Conservation (phyloP, 208 protist genomes). For the Crithidia fasciculata region DNA sequence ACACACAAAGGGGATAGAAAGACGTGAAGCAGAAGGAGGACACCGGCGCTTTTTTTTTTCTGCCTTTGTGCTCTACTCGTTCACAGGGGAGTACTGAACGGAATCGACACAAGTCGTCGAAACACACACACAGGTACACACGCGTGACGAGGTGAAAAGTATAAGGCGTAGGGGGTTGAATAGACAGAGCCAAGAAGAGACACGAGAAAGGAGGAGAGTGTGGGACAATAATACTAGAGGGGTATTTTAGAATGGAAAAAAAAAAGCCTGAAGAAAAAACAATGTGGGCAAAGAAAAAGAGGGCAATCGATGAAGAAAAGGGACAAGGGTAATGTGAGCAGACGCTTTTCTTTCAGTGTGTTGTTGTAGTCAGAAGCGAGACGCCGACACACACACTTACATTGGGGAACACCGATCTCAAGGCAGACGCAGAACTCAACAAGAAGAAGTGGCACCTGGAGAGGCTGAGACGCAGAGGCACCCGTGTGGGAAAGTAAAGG, state of each 20-base stretch:
- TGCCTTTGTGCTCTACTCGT: not conserved
- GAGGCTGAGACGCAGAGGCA: too few relatives aligned
- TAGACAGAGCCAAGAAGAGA: not conserved
- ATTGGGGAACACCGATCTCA: too few relatives aligned
- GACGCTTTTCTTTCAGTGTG: too few relatives aligned
- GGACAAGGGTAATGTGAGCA: too few relatives aligned
- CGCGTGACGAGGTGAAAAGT: not conserved
- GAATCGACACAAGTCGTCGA: constrained; percentile 9
- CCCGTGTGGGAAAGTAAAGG: too few relatives aligned
- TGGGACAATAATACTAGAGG: not conserved
- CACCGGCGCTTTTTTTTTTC: not conserved
- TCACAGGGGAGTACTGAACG: not conserved
- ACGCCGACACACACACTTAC: too few relatives aligned
- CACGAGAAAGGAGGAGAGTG: not conserved
- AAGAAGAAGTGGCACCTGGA: too few relatives aligned
- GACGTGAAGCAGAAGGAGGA: too few relatives aligned
- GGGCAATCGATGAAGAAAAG: not conserved
- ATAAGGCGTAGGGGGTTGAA: not conserved
- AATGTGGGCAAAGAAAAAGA: not conserved
- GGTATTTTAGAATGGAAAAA: not conserved
- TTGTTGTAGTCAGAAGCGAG: not conserved
- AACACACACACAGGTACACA: constrained; percentile 8
- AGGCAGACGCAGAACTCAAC: too few relatives aligned
- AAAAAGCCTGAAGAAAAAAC: not conserved
- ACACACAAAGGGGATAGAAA: too few relatives aligned